phyloP scores from a whole-genome alignment of 2,329 filamentous ascomycete genomes.

The Paecilomyces dactylethromorphus region DNA sequence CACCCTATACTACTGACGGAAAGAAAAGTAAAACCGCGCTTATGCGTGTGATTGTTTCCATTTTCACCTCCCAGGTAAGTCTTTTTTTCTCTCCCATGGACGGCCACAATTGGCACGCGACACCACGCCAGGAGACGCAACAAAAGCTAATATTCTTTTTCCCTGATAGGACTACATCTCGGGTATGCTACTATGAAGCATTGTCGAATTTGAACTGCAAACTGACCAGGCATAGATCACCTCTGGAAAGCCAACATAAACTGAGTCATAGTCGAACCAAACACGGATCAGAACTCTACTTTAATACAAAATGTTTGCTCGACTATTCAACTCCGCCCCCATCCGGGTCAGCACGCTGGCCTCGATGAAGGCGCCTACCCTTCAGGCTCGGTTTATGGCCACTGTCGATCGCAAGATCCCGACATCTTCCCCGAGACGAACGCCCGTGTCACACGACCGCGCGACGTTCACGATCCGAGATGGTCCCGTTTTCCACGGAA shows the following conservation, averaged over 20 bases:
- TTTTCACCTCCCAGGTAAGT: constrained; percentile 78
- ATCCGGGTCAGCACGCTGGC: constrained; percentile 41
- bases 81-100: constrained; percentile 6
- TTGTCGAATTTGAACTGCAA: constrained; percentile 4
- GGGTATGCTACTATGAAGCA: constrained; percentile 33
- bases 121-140: not conserved
- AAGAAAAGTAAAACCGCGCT: constrained; percentile 50
- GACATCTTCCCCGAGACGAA: constrained; percentile 52
- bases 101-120: not conserved
- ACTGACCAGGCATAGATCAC: constrained; percentile 45
- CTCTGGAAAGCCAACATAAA: constrained; percentile 63
- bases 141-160: constrained; percentile 1
- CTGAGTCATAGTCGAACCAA: constrained; percentile 35
- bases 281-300: constrained; percentile 8
- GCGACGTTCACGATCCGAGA: constrained; percentile 95
- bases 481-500: constrained; percentile 92
- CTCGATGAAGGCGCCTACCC: constrained; percentile 24
- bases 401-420: constrained; percentile 64
- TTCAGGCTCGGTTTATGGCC: constrained; percentile 48
- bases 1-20: constrained; percentile 24
- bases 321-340: constrained; percentile 48
- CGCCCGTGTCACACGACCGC: constrained; percentile 64
- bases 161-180: constrained; percentile 57
- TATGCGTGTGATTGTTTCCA: constrained; percentile 80
- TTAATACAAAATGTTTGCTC: constrained; percentile 46